These are phyloP conservation scores for Podospora pseudocomata DNA, from an alignment of 495 filamentous ascomycete genomes.

Conservation along the genomic window DNA sequence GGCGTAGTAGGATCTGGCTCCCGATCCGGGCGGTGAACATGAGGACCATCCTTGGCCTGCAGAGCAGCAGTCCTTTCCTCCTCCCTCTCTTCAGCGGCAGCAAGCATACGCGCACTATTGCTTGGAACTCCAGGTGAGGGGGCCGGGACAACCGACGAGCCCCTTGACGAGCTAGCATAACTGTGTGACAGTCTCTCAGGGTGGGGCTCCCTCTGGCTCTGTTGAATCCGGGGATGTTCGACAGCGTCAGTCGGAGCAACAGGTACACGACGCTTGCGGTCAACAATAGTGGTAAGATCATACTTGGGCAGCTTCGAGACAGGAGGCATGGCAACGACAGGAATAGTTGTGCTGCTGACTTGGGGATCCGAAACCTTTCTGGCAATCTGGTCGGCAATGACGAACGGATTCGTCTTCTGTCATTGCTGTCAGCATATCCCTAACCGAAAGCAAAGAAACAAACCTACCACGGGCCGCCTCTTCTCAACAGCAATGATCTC, in stretches of 20 bases:
- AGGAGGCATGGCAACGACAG: neutral
- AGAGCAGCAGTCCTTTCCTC: neutral
- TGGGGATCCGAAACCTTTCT: slow-evolving; percentile 14
- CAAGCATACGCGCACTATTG: neutral
- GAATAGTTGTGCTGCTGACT: slow-evolving; percentile 2
- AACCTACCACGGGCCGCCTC: slow-evolving; percentile 22
- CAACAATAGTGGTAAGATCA: neutral
- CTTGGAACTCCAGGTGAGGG: neutral
- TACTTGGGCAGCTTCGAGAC: slow-evolving; percentile 8
- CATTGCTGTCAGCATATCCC: neutral
- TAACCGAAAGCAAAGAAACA: neutral
- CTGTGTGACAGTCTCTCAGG: slow-evolving; percentile 2
- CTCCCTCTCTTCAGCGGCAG: neutral
- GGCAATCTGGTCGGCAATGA: slow-evolving; percentile 28
- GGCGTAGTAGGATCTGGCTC: neutral
- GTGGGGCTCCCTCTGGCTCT: neutral
- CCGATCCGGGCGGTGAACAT: neutral
- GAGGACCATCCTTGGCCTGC: neutral
- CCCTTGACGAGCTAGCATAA: neutral
- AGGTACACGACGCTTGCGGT: neutral
- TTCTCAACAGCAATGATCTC: slow-evolving; percentile 8
- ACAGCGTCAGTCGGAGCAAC: neutral
- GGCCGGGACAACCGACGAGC: neutral
- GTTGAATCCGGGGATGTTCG: neutral
- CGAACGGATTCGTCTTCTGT: slow-evolving; percentile 28